These are phyloP conservation scores for Coniophora puteana DNA, from an alignment of 1,284 basidiomycete species.

Conservation along the genomic window DNA sequence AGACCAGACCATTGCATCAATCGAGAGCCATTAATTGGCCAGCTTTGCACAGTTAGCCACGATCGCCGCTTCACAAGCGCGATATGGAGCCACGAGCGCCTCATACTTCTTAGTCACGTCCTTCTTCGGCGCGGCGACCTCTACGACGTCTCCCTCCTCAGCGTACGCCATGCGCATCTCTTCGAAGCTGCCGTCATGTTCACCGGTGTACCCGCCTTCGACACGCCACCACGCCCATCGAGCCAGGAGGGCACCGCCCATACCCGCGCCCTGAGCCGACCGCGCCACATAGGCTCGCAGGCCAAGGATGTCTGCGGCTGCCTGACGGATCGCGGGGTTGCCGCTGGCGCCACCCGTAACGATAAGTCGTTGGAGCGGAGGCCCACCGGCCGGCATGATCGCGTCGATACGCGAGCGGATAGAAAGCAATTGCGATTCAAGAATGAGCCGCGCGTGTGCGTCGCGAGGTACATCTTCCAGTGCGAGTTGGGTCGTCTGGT, in stretches of 20 bases:
- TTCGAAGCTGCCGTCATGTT: conserved; percentile 56
- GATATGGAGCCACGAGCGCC: conserved; percentile 39
- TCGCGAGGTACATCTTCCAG: conserved; percentile 39
- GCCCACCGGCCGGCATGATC: conserved; percentile 60
- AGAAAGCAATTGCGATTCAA: conserved; percentile 84
- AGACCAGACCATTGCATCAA: too few relatives aligned
- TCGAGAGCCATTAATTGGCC: too few relatives aligned
- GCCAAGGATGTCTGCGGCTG: conserved; percentile 77
- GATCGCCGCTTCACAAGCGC: conserved; percentile 47
- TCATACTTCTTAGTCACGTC: conserved; percentile 39
- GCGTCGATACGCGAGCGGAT: conserved; percentile 66
- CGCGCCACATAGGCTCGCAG: conserved; percentile 69
- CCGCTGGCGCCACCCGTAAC: conserved; percentile 79
- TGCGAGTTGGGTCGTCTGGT: conserved; percentile 26
- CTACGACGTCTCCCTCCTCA: conserved; percentile 41
- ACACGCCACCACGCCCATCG: conserved; percentile 67
- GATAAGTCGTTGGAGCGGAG: conserved; percentile 65
- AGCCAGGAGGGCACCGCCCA: conserved; percentile 67
- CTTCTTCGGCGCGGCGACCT: conserved; percentile 55
- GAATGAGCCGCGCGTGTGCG: conserved; percentile 75
- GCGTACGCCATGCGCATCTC: conserved; percentile 49
- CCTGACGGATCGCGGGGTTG: conserved; percentile 71
- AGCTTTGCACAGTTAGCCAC: too few relatives aligned
- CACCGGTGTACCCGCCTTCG: conserved; percentile 32
- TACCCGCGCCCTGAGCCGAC: conserved; percentile 67